Evolutionary conservation across 371 early-diverging fungal species (phyloP).

Genomic region (Rhizopus stolonifer): DNA sequence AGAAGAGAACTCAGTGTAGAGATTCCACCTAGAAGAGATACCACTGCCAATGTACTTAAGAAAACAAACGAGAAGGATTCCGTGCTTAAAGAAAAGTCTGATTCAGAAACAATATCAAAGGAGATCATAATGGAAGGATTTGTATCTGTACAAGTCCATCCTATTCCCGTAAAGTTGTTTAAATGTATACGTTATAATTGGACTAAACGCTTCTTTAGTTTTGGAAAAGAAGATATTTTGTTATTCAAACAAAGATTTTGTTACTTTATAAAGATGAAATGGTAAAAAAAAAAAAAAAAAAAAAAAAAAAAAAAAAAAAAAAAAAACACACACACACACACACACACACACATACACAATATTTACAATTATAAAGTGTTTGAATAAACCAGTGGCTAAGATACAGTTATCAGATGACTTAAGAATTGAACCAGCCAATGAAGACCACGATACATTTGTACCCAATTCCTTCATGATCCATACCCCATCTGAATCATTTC

Average conservation of each 20-base stretch:
- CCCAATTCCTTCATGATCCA: constrained; percentile 41
- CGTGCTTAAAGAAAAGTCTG: too few species aligned
- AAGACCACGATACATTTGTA: constrained; percentile 40
- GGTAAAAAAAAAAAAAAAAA: too few species aligned
- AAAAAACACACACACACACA: too few species aligned
- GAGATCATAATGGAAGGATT: constrained; percentile 23
- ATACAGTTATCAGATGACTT: constrained; percentile 37
- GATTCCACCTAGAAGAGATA: too few species aligned
- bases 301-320: too few species aligned
- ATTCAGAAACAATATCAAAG: too few species aligned
- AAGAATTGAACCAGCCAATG: constrained; percentile 31
- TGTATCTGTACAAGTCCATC: constrained; percentile 27
- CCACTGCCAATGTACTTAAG: not conserved
- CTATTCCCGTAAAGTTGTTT: constrained; percentile 19
- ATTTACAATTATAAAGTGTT: too few species aligned
- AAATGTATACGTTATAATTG: not conserved
- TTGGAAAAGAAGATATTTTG: constrained; percentile 56
- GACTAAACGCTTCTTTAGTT: constrained; percentile 4
- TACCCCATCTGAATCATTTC: constrained; percentile 31
- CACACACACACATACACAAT: too few species aligned
- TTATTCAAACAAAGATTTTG: constrained; percentile 29
- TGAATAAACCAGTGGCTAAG: constrained; percentile 38
- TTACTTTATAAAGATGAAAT: constrained; percentile 48
- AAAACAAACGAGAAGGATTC: constrained; percentile 13
- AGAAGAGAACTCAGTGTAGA: too few species aligned